A percentile compares a stretch with the other conserved stretches of the same genome.
These are phyloP conservation scores for Sphagnum fallax DNA, from an alignment of 228 moss, liverwort and hornwort species.

Conservation along the genomic window DNA sequence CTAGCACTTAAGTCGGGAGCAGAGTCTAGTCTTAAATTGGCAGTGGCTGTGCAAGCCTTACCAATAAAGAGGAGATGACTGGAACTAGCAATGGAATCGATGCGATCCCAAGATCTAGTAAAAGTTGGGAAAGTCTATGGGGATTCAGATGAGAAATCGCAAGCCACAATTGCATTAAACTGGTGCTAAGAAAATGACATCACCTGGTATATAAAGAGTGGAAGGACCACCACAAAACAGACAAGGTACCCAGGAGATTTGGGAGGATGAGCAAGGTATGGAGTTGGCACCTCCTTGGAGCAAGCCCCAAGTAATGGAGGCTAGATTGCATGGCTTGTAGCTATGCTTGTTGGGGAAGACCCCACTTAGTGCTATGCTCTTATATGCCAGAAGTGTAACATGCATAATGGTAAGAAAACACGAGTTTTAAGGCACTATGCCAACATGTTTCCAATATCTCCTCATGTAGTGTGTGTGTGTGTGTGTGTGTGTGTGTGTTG, in stretches of 20 bases:
- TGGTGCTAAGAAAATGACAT: conserved; percentile 15
- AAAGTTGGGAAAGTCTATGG: conserved; percentile 25
- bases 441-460: too few species aligned
- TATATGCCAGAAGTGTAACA: conserved; percentile 78
- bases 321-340: conserved; percentile 86
- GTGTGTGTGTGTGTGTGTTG: too few species aligned
- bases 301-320: conserved; percentile 73
- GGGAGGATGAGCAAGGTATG: conserved; percentile 47
- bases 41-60: conserved; percentile 54
- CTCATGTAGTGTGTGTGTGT: too few species aligned
- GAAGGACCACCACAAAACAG: conserved; percentile 16
- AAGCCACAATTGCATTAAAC: conserved; percentile 24
- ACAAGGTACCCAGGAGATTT: conserved; percentile 16
- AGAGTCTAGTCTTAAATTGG: conserved; percentile 87
- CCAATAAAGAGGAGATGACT: conserved; percentile 54
- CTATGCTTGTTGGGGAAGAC: conserved; percentile 98
- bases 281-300: conserved; percentile 65
- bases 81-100: conserved; percentile 1
- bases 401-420: conserved; percentile 70
- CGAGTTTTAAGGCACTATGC: too few species aligned
- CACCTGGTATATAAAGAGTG: conserved; percentile 14
- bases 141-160: conserved; percentile 44
- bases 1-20: conserved; percentile 90
- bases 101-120: conserved; percentile 6
- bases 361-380: conserved; percentile 97